Evolutionary conservation across 176 grass and related monocot genomes (phyloP), one percentile per base, ranked within the genome.

Genomic region (Aegilops sharonensis): DNA sequence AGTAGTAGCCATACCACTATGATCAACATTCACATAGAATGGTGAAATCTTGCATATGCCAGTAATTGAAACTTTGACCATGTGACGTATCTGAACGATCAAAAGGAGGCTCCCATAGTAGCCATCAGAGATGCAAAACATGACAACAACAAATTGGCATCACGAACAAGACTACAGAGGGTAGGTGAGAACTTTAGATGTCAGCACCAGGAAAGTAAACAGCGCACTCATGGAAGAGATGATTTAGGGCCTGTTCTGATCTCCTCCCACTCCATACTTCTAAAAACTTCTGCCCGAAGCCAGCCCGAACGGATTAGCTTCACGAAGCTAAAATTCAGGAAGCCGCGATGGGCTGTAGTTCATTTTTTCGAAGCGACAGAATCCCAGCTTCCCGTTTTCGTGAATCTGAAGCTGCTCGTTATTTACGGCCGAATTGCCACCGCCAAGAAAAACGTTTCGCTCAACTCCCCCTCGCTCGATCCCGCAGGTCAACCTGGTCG

Each of bases 121-220:
- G 60, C 48, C 81, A 85, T 34, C 82, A 84, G 77, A 70, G 64
- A 87, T 76, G 80, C 78, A 87, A 90, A 81, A 70, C 27, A 91
- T 87, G 80, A 67, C 37, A 73, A 13, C 35, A 88, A 64, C 39
- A 85, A 85, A 81, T 82, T 84, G 74, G 48, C 65, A 84, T 50
- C 68, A 40, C 6, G 17, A 84, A 39, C 64, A 36, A 72, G 64
- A 85, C 72, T 34, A 72, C 30, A 73, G 78, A 14, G 45, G 61
- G 83, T 86, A 83, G 82, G 78, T 81, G 67, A 77, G 82, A 72
- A 64, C 75, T 88, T 48, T 48, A 57, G 76, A 75, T 72, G 81
- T 81, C 86, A 84, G 68, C 67, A 81, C 68, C 83, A 86, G 68
- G 52, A 83, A 75, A 88, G 70, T 11, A 72, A 75, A 68, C 31